Evolutionary conservation across 805 yeast genomes (phyloP), one percentile per base, ranked within the genome.

Genomic region (Yamadazyma scolyti): DNA sequence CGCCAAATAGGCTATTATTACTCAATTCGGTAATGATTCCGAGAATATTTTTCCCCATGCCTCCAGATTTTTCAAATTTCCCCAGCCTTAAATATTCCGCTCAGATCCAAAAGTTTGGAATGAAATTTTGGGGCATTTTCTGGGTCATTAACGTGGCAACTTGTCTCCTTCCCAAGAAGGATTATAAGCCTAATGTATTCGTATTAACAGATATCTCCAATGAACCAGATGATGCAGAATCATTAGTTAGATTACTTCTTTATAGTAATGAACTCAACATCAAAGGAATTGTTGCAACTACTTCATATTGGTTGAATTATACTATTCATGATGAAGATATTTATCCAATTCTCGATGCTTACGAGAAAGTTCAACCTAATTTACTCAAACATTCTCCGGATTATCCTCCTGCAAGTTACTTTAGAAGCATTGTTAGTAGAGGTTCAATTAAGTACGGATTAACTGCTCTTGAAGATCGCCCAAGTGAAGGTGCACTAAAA

Each of bases 261-360:
- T 56, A 56, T 40, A 32, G 57, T 6, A 54, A 54, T 31, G 60
- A 56, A 28, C 20, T 56, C 6, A 34, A 44, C 21, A 18, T 54
- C 18, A 46, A 31, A 28, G 61, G 61, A 11, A 42, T 54, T 12
- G 59, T 52, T 5, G 60, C 60, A 5, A 52, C 62, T 1, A 56
- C 62, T 2, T 56, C 62, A 0, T 46, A 28, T 29, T 56, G 61
- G 62, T 31, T 56, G 23, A 54, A 54, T 28, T 28, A 44, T 24
- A 55, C 56, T 0, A 35, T 42, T 12, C 55, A 54, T 28, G 54
- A 44, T 18, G 56, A 54, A 33, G 59, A 52, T 29, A 47, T 54
- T 6, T 46, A 44, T 28, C 53, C 59, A 28, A 52, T 56, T 21
- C 15, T 52, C n/a, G 58, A 54, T 20, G 58, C 54, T 3, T 56